Percentiles rank a stretch among this genome's conserved stretches.
Evolutionary conservation across 2,329 filamentous ascomycete genomes (phyloP).

Genomic region (Capronia epimyces): DNA sequence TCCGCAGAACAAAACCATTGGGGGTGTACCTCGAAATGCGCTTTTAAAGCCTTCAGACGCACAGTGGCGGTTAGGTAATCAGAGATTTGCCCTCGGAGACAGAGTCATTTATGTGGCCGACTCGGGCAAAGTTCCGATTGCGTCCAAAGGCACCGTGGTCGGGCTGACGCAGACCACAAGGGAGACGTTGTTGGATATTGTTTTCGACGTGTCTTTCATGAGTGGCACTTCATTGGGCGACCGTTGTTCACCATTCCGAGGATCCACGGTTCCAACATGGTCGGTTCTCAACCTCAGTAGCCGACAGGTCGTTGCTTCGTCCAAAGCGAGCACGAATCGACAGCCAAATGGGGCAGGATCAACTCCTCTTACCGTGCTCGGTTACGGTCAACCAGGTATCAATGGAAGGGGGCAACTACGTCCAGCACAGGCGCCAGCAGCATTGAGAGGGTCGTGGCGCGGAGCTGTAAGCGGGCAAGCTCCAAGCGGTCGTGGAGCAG

Average conservation of each 20-base stretch:
- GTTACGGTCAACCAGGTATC: conserved; percentile 54
- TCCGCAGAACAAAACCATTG: conserved; percentile 63
- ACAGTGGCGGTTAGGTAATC: conserved; percentile 83
- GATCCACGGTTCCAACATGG: conserved; percentile 82
- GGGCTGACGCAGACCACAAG: conserved; percentile 85
- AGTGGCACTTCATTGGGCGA: conserved; percentile 88
- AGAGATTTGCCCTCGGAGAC: conserved; percentile 78
- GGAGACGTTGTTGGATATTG: conserved; percentile 76
- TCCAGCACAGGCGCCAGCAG: conserved; percentile 51
- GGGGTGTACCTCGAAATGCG: conserved; percentile 76
- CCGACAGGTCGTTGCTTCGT: conserved; percentile 66
- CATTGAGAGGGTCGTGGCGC: conserved; percentile 55
- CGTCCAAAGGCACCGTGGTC: conserved; percentile 84
- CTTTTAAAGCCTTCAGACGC: conserved; percentile 90
- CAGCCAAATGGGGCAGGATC: conserved; percentile 50
- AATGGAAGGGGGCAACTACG: conserved; percentile 58
- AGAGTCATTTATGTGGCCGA: conserved; percentile 89
- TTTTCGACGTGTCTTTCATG: conserved; percentile 96
- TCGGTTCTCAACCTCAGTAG: conserved; percentile 82
- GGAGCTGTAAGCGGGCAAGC: conserved; percentile 49
- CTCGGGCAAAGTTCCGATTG: conserved; percentile 91
- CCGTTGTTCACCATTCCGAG: conserved; percentile 86
- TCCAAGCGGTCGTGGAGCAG: conserved; percentile 32
- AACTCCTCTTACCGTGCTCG: conserved; percentile 50
- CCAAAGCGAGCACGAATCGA: conserved; percentile 37